Evolutionary conservation across 108 stramenopile genomes (phyloP).

Genomic region (Nitzschia sp.): DNA sequence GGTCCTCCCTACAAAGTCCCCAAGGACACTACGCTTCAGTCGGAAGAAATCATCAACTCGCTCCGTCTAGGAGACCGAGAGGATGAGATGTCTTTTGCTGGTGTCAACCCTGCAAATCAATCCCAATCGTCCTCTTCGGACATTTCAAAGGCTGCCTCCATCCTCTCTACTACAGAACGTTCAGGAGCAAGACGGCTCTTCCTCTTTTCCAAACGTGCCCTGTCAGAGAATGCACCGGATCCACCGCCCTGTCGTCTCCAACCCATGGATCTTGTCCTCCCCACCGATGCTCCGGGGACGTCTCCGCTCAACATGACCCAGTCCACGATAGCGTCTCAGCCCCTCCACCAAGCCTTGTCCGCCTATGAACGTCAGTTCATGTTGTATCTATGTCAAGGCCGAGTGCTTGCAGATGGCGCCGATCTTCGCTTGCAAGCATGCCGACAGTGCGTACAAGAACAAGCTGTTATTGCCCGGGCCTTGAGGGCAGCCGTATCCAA

Average conservation of each 20-base stretch:
- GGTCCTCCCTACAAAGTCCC: slow-evolving; percentile 86
- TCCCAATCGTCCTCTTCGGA: too few relatives aligned
- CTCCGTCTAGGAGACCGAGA: slow-evolving; percentile 76
- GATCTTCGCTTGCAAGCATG: slow-evolving; percentile 68
- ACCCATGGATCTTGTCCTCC: slow-evolving; percentile 54
- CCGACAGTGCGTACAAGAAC: slow-evolving; percentile 72
- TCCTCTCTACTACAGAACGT: slow-evolving; percentile 69
- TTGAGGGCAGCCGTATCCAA: slow-evolving; percentile 84
- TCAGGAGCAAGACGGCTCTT: slow-evolving; percentile 75
- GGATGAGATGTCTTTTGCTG: slow-evolving; percentile 47
- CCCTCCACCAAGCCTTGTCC: slow-evolving; percentile 70
- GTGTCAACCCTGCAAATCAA: slow-evolving; percentile 8
- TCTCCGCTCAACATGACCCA: slow-evolving; percentile 60
- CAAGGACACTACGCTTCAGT: slow-evolving; percentile 67
- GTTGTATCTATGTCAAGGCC: slow-evolving; percentile 68
- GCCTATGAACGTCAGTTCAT: slow-evolving; percentile 79
- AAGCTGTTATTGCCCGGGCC: slow-evolving; percentile 77
- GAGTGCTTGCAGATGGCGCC: slow-evolving; percentile 73
- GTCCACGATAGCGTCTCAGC: slow-evolving; percentile 54
- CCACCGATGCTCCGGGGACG: slow-evolving; percentile 53
- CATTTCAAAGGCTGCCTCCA: slow-evolving; percentile 2
- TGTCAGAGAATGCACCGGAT: slow-evolving; percentile 72
- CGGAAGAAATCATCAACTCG: slow-evolving; percentile 67
- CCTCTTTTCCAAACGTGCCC: slow-evolving; percentile 77
- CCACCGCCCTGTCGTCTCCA: slow-evolving; percentile 59